phyloP scores from a whole-genome alignment of 495 filamentous ascomycete species.

The Thermochaetoides thermophila region DNA sequence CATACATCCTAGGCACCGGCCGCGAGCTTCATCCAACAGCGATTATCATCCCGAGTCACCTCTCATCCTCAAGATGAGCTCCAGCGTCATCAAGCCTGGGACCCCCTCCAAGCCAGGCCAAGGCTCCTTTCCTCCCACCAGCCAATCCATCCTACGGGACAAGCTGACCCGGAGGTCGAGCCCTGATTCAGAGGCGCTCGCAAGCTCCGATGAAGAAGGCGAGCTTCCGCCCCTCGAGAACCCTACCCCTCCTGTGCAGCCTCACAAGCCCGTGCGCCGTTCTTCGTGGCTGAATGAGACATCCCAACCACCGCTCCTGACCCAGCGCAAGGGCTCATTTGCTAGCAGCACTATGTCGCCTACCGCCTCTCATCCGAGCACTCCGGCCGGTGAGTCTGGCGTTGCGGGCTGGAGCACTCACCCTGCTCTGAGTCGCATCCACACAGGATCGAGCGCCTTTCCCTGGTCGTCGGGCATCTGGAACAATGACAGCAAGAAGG shows the following conservation, averaged over 20 bases:
- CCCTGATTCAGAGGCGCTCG: conserved; percentile 83
- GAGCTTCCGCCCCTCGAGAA: conserved; percentile 40
- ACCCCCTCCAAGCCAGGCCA: conserved; percentile 26
- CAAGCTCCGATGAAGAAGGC: conserved; percentile 81
- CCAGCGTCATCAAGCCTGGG: conserved; percentile 27
- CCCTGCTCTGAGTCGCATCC: conserved; percentile 41
- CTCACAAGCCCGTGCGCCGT: conserved; percentile 38
- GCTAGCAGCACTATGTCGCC: conserved; percentile 57
- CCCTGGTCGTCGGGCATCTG: conserved; percentile 66
- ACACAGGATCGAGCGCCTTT: conserved; percentile 42
- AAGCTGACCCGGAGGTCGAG: conserved; percentile 70
- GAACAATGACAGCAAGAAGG: conserved; percentile 64
- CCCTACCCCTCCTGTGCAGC: conserved; percentile 27
- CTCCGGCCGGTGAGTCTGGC: conserved; percentile 53
- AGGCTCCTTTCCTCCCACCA: conserved; percentile 26
- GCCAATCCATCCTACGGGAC: conserved; percentile 50
- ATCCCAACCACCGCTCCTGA: conserved; percentile 25
- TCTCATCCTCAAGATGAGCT: conserved; percentile 25
- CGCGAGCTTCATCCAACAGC: too few relatives aligned
- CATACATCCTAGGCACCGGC: too few relatives aligned
- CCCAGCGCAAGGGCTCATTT: conserved; percentile 45
- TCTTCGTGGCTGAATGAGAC: conserved; percentile 49
- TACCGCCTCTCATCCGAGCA: conserved; percentile 58
- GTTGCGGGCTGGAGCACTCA: conserved; percentile 45
- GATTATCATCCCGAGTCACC: neutral